phyloP scores from a whole-genome alignment of 2,329 filamentous ascomycete species.

The Aspergillaceae sp. region DNA sequence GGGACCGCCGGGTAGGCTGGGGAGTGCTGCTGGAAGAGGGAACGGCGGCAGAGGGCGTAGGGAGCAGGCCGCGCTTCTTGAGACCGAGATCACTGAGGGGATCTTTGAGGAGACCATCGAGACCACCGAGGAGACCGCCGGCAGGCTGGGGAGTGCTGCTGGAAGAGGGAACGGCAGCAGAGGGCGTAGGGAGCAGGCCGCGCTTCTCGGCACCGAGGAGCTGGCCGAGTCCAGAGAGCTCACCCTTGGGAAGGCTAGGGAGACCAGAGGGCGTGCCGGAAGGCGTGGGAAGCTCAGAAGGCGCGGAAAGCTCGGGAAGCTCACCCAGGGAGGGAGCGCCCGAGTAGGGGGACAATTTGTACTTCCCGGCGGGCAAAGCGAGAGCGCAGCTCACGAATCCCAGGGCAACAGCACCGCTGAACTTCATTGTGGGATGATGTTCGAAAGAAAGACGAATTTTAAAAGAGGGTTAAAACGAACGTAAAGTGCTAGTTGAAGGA shows the following conservation, averaged over 20 bases:
- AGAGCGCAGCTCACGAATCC: conserved; percentile 1
- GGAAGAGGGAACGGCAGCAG: background rate
- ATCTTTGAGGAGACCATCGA: background rate
- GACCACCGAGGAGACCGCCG: background rate
- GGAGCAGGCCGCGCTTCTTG: background rate
- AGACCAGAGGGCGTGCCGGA: background rate
- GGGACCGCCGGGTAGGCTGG: background rate
- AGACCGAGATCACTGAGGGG: background rate
- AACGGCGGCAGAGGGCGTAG: background rate
- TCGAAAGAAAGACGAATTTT: background rate
- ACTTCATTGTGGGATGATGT: background rate
- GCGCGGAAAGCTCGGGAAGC: background rate
- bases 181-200: background rate
- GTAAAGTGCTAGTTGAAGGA: background rate
- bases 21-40: background rate
- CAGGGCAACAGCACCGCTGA: background rate
- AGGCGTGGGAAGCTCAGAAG: background rate
- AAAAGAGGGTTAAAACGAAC: background rate
- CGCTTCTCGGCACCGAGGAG: background rate
- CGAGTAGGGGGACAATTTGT: background rate
- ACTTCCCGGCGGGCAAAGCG: background rate
- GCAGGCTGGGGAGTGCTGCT: background rate
- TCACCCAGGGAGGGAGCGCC: background rate
- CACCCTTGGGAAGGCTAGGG: background rate
- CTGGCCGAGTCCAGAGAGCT: background rate